Evolutionary conservation across 1,284 basidiomycete genomes (phyloP), one percentile per base, ranked within the genome.

Genomic region (Leucoagaricus sp.): DNA sequence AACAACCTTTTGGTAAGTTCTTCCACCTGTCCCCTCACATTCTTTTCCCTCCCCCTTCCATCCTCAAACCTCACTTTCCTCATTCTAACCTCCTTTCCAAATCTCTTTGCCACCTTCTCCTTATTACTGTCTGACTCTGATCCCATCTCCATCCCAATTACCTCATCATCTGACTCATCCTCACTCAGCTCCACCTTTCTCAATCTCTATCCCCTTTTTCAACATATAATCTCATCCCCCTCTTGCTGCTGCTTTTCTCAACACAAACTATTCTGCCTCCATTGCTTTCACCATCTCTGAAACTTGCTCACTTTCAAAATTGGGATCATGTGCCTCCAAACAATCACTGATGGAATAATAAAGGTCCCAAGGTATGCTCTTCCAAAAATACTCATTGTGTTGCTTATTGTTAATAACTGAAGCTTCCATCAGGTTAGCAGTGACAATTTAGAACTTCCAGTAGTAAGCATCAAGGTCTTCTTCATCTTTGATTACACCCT

Each of bases 401-500:
- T 49, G 6, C 9, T 31, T 26, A 3, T 33, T 36, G n/a, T 38
- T 44, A 23, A 55, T 38, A 2, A 12, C 31, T 7, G 23, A 29
- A 1, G 6, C 25, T 13, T 45, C 26, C 15, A 29, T 13, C 1
- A 57, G 40, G 19, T 45, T 7, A 21, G 46, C 9, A 13, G 49
- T 17, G 6, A 57, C n/a, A 8, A 26, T n/a, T 28, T 17, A 46
- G 29, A 57, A 53, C n/a, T 40, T 29, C 10, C 33, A 13, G n/a
- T 57, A 57, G 55, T 57, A 57, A n/a, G 28, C 12, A 21, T 46
- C 21, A 2, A 57, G 28, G 26, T 57, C 49, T 6, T 46, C 23
- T 42, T 57, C 42, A 25, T 57, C 29, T 6, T 38, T 26, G 2
- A 57, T 46, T 6, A 46, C 15, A 2, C 42, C 21, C 4, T 53